phyloP scores from a whole-genome alignment of 495 filamentous ascomycete species.

The Xylaria longipes region DNA sequence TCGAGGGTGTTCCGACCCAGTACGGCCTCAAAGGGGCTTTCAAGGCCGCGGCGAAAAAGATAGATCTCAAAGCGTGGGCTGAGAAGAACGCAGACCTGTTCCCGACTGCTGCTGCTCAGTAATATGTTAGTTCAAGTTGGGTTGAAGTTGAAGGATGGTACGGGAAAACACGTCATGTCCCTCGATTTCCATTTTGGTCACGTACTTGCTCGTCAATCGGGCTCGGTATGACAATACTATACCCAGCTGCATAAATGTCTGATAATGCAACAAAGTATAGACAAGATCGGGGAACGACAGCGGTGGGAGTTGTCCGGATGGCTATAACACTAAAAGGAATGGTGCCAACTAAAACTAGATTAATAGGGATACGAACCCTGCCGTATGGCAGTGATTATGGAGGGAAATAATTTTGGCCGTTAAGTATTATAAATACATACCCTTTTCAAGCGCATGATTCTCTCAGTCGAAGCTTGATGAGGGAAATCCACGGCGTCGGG shows the following conservation, averaged over 20 bases:
- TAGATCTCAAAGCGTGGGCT: constrained; percentile 52
- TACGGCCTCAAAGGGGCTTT: constrained; percentile 78
- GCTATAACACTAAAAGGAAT: background rate
- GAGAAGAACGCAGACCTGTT: constrained; percentile 53
- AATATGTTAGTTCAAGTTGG: constrained; percentile 9
- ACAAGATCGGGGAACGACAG: background rate
- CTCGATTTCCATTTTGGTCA: background rate
- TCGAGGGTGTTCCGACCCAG: constrained; percentile 83
- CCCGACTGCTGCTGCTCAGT: constrained; percentile 47
- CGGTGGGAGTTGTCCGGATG: constrained; percentile 5
- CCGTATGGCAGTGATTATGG: background rate
- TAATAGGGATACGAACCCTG: constrained; percentile 18
- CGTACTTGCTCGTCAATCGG: background rate
- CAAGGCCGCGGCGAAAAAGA: constrained; percentile 42
- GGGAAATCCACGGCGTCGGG: background rate
- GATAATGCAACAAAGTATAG: constrained; percentile 1
- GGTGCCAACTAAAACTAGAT: constrained; percentile 8
- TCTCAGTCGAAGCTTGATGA: background rate
- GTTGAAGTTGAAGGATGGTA: background rate
- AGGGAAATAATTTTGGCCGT: constrained; percentile 8
- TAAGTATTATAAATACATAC: constrained; percentile 19
- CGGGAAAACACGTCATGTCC: background rate
- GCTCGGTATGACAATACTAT: background rate
- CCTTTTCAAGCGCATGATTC: background rate
- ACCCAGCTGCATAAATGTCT: background rate